Percentiles rank a stretch among this genome's conserved stretches.
Evolutionary conservation across 371 early-diverging fungal genomes (phyloP).

Genomic region (Entomophthora muscae): DNA sequence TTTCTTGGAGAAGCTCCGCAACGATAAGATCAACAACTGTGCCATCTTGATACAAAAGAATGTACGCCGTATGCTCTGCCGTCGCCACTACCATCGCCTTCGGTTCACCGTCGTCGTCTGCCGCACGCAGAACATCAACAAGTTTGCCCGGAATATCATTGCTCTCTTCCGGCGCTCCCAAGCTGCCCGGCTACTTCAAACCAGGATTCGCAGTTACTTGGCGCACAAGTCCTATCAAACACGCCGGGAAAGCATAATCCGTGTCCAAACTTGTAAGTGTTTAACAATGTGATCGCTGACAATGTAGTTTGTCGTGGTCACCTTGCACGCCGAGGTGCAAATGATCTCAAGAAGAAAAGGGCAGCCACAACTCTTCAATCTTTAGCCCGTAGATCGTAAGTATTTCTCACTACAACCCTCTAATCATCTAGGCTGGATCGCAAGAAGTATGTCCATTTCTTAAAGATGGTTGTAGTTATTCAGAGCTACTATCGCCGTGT

Average conservation of each 20-base stretch:
- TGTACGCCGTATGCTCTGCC: slow-evolving; percentile 51
- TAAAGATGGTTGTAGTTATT: slow-evolving; percentile 36
- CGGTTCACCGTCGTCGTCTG: slow-evolving; percentile 31
- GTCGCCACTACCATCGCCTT: slow-evolving; percentile 41
- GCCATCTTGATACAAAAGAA: slow-evolving; percentile 83
- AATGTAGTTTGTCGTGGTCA: slow-evolving; percentile 29
- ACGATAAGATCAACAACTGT: slow-evolving; percentile 57
- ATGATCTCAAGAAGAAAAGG: slow-evolving; percentile 27
- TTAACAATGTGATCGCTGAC: slow-evolving; percentile 11
- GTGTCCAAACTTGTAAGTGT: slow-evolving; percentile 10
- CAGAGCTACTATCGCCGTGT: slow-evolving; percentile 67
- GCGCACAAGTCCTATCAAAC: slow-evolving; percentile 28
- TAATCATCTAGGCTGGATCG: slow-evolving; percentile 26
- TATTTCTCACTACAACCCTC: background rate
- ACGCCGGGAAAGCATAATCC: slow-evolving; percentile 21
- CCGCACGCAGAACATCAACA: slow-evolving; percentile 42
- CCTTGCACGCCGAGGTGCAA: slow-evolving; percentile 31
- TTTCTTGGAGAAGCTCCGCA: slow-evolving; percentile 70
- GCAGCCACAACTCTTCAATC: slow-evolving; percentile 69
- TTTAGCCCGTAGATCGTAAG: slow-evolving; percentile 30
- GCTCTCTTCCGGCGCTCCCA: slow-evolving; percentile 35
- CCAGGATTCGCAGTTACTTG: slow-evolving; percentile 38
- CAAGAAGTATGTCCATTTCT: slow-evolving; percentile 24
- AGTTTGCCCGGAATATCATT: slow-evolving; percentile 31
- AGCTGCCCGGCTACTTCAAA: slow-evolving; percentile 65